Evolutionary conservation across 352 stramenopile genomes (phyloP).

Genomic region (Pythium phragmiticola): DNA sequence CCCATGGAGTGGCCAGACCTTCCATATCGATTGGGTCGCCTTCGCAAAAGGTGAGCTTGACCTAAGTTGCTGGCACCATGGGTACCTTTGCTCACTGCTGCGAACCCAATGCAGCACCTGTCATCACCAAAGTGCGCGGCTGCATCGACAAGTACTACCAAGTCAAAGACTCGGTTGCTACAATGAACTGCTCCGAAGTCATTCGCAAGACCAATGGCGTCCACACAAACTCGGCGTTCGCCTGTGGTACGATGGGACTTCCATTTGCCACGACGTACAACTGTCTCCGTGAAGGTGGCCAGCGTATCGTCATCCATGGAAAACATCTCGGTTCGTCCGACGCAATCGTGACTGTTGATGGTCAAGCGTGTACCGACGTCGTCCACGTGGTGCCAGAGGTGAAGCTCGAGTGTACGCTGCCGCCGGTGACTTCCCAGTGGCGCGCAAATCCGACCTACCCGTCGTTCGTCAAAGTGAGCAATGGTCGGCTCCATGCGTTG

Average conservation of each 20-base stretch:
- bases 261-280: slow-evolving; percentile 74
- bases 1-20: slow-evolving; percentile 49
- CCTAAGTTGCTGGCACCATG: not conserved
- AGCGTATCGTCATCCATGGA: slow-evolving; percentile 59
- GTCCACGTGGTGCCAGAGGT: slow-evolving; percentile 53
- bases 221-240: slow-evolving; percentile 37
- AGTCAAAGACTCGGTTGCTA: slow-evolving; percentile 10
- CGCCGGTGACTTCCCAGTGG: slow-evolving; percentile 37
- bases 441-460: slow-evolving; percentile 36
- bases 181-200: slow-evolving; percentile 51
- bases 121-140: slow-evolving; percentile 71
- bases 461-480: slow-evolving; percentile 60
- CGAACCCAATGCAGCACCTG: slow-evolving; percentile 32
- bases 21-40: slow-evolving; percentile 70
- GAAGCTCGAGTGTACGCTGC: slow-evolving; percentile 76
- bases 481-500: slow-evolving; percentile 58
- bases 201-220: slow-evolving; percentile 45
- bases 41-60: slow-evolving; percentile 49
- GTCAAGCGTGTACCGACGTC: slow-evolving; percentile 61
- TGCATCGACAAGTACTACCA: slow-evolving; percentile 78
- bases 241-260: slow-evolving; percentile 45
- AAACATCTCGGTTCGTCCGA: slow-evolving; percentile 74
- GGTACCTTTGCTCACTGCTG: not conserved
- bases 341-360: slow-evolving; percentile 70
- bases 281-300: slow-evolving; percentile 52